These are phyloP conservation scores for Lasiosphaeria ovina DNA, from an alignment of 495 filamentous ascomycete species.

Conservation along the genomic window DNA sequence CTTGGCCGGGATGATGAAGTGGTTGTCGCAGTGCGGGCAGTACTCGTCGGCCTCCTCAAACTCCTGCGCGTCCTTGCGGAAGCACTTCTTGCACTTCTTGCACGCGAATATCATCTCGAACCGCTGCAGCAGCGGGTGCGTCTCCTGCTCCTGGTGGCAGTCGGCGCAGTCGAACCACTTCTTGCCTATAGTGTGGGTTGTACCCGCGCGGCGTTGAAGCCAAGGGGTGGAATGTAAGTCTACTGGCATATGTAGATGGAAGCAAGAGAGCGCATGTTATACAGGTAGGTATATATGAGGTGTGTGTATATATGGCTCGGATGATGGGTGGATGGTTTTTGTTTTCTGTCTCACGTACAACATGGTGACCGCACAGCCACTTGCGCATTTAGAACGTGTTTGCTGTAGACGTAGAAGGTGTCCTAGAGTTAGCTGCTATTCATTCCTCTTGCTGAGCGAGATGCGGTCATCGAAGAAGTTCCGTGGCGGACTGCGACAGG, in stretches of 20 bases:
- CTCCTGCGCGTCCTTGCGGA: constrained; percentile 86
- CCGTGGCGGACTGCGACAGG: too few relatives aligned
- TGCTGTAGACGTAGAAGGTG: constrained; percentile 49
- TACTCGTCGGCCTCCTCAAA: constrained; percentile 99
- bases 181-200: constrained; percentile 52
- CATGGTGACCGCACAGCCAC: constrained; percentile 93
- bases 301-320: not conserved
- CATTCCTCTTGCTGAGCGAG: not conserved
- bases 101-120: constrained; percentile 92
- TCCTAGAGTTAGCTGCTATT: constrained; percentile 4
- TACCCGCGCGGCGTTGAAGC: too few relatives aligned
- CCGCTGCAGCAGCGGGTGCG: constrained; percentile 70
- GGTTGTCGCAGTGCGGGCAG: constrained; percentile 99
- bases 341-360: constrained; percentile 56
- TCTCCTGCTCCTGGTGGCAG: constrained; percentile 81
- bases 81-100: constrained; percentile 98
- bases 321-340: not conserved
- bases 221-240: not conserved
- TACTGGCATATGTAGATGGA: not conserved
- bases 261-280: not conserved
- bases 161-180: constrained; percentile 99
- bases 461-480: too few relatives aligned
- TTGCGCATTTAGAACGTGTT: constrained; percentile 98
- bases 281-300: not conserved
- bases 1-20: constrained; percentile 86